Conservation (phyloP, 208 protist species). For the Polymyxa betae region DNA sequence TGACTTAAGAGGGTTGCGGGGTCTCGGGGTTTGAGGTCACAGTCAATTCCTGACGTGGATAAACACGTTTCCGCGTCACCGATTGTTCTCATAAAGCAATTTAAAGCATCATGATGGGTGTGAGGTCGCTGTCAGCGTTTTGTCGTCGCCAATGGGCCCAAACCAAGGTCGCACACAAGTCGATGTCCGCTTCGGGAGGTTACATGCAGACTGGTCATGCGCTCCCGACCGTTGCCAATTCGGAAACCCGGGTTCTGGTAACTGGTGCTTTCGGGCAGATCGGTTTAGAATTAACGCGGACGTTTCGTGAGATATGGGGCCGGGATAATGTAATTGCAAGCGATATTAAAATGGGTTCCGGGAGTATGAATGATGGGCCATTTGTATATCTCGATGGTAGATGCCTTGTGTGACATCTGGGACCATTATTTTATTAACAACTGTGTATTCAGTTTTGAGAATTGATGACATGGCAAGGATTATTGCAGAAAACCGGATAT, state of each 20-base stretch:
- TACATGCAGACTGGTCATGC: slow-evolving; percentile 23
- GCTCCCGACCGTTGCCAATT: background rate
- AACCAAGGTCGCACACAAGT: background rate
- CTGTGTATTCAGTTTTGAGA: background rate
- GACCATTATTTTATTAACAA: background rate
- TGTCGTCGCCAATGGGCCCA: background rate
- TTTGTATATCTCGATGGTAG: slow-evolving; percentile 66
- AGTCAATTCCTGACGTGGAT: no score
- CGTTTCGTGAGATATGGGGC: slow-evolving; percentile 73
- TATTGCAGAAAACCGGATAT: slow-evolving; percentile 74
- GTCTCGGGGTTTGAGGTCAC: no score
- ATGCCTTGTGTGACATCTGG: background rate
- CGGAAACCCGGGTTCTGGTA: slow-evolving; percentile 71
- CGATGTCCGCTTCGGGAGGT: background rate
- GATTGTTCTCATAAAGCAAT: no score
- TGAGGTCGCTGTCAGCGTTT: background rate
- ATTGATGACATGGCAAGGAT: slow-evolving; percentile 64
- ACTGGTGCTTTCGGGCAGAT: slow-evolving; percentile 83
- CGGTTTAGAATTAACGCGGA: slow-evolving; percentile 74
- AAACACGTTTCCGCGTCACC: no score
- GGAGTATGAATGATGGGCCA: slow-evolving; percentile 43
- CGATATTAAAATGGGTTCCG: slow-evolving; percentile 70
- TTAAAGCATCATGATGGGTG: background rate
- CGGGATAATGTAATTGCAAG: slow-evolving; percentile 77
- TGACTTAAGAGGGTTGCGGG: no score